Base-by-base conservation (phyloP, 1,284 basidiomycete genomes). In the Rugiboletus extremiorientalis region DNA sequence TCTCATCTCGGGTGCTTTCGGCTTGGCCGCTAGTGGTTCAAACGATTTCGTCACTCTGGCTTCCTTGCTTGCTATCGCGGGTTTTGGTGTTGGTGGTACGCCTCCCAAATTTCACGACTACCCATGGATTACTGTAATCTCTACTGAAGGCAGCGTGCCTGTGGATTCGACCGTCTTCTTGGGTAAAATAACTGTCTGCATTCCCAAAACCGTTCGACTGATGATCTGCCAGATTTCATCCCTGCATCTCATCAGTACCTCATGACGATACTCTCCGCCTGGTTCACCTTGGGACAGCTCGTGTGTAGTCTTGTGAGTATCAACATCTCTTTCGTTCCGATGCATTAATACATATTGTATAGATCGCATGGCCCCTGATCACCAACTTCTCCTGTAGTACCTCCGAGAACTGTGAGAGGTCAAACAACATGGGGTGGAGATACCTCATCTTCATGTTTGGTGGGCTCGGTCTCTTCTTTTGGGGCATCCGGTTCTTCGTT, bases 281-380 rank as follows among this genome's bases (percentile, higher is more conserved):
- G 84, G 84, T 90, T 86, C 86, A 80, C 81, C 6, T 77, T 89
- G 62, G 83, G 89, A 56, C 80, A 86, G 71, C 76, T 91, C 37
- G 60, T 90, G 48, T 79, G 80, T 41, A 82, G 84, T 74, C 68
- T 90, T 64, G 79, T 90, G 67, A 60, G 82, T 73, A 18, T 52
- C 4, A 64, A 23, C 4, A 11, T 65, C 60, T 44, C 10, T 34
- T 45, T 45, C 18, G 5, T 18, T 25, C 41, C 34, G 30, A 28
- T 27, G 15, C 9, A 16, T 57, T 20, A 23, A 60, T 14, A 7
- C 2, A 6, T 25, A n/a, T 1, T 33, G n/a, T 28, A 31, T 49
- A 73, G 77, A 70, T 80, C 33, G 77, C 78, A 3, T 82, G 82
- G 81, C 79, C 81, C 3, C 68, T 84, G 22, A 79, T 83, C 14